Base-by-base conservation (phyloP, 768 basidiomycete species). In the Cantharellus anzutake region DNA sequence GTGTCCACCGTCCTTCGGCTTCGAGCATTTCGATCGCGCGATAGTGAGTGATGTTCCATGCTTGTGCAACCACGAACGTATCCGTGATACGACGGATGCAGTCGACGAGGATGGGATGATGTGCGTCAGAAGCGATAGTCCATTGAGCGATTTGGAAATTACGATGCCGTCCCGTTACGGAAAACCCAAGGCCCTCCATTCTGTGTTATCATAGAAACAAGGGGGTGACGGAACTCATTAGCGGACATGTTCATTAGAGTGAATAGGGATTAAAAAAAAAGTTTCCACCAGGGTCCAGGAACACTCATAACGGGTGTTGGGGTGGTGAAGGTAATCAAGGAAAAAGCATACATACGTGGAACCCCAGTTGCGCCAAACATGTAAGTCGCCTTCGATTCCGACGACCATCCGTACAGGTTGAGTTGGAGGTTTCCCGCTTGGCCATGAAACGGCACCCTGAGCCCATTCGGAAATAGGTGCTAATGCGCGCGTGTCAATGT, bases 111-210 rank as follows among this genome's bases (percentile, higher is more conserved):
- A 75, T 70, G 5, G 74, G 74, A 60, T 75, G 74, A 38, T 63
- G 63, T 11, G 71, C 71, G 0, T 72, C 63, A 1, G 70, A 67
- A 0, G 71, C 67, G 57, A 75, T 68, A 1, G 74, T 75, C 74
- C 74, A 75, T 62, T 75, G 74, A 0, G 71, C 71, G 39, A 75
- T 68, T 62, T 74, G 73, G 0, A 75, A 66, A 60, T 73, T 69
- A 0, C 66, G 63, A 1, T 70, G 52, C 11, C 52, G 52, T 11
- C 52, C 52, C 14, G 11, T 11, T 37, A 14, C 7, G 35, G 38
- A 14, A 11, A 37, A 7, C 11, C 7, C 35, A 37, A 55, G 7
- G 38, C 35, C 7, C 7, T 55, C 14, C 11, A 37, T 14, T 11
- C 35, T 55, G 11, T 11, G 11, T 29, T 29, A 29, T 48, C 11